Conservation (phyloP, 176 grass and related monocot genomes). For the Phoenix dactylifera region DNA sequence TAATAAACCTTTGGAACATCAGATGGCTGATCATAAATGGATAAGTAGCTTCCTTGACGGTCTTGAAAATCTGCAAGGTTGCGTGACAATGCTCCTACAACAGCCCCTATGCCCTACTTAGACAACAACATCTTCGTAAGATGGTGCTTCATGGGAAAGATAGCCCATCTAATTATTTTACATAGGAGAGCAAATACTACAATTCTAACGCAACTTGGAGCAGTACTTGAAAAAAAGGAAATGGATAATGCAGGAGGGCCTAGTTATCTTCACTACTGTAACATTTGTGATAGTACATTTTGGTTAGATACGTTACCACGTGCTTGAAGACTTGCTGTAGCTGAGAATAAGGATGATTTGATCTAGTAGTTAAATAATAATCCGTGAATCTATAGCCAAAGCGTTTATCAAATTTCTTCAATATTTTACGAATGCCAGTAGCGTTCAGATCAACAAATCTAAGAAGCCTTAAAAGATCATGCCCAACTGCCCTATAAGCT, state of each 20-base stretch:
- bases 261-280: too few relatives aligned
- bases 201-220: neutral
- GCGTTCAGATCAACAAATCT: slow-evolving; percentile 98
- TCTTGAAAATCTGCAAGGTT: slow-evolving; percentile 16
- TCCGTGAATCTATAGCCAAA: slow-evolving; percentile 96
- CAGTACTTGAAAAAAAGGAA: too few relatives aligned
- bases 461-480: slow-evolving; percentile 91
- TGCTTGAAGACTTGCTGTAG: slow-evolving; percentile 98
- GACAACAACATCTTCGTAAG: neutral
- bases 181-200: neutral
- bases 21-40: slow-evolving; percentile 17
- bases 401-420: slow-evolving; percentile 99
- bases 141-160: neutral
- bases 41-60: slow-evolving; percentile 15
- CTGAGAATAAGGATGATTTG: slow-evolving; percentile 98
- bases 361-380: slow-evolving; percentile 91
- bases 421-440: slow-evolving; percentile 90
- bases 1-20: neutral
- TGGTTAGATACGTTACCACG: slow-evolving; percentile 59
- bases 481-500: slow-evolving; percentile 76
- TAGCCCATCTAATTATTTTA: too few relatives aligned
- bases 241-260: too few relatives aligned
- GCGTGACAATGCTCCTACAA: slow-evolving; percentile 18
- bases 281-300: slow-evolving; percentile 1
- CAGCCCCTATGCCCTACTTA: slow-evolving; percentile 12